phyloP scores from a whole-genome alignment of 208 protist genomes.

The Wallacemonas sp. region DNA sequence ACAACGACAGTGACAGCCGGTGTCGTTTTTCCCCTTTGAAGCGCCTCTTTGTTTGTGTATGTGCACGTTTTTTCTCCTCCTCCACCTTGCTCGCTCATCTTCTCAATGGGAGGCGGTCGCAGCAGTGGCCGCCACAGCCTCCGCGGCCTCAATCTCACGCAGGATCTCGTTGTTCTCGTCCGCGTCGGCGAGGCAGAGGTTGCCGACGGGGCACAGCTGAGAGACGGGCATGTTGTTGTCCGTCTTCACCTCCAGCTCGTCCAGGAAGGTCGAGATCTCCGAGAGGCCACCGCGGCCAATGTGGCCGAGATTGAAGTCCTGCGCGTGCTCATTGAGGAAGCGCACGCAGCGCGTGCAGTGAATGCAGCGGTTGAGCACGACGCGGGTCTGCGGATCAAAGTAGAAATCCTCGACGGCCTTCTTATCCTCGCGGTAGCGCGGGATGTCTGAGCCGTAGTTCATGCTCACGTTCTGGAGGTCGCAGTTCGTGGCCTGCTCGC shows the following conservation, averaged over 20 bases:
- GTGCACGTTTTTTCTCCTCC: slow-evolving; percentile 2
- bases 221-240: slow-evolving; percentile 89
- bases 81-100: not conserved
- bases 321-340: slow-evolving; percentile 94
- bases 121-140: slow-evolving; percentile 18
- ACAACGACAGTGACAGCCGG: too few species aligned
- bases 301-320: slow-evolving; percentile 94
- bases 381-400: slow-evolving; percentile 95
- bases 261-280: slow-evolving; percentile 94
- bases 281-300: slow-evolving; percentile 94
- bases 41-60: slow-evolving; percentile 4
- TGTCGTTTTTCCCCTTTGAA: not conserved
- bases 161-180: slow-evolving; percentile 84
- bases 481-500: slow-evolving; percentile 97
- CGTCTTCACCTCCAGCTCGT: slow-evolving; percentile 91
- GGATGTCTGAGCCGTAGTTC: slow-evolving; percentile 90
- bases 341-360: slow-evolving; percentile 97
- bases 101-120: not conserved
- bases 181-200: slow-evolving; percentile 74
- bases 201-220: slow-evolving; percentile 87
- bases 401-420: slow-evolving; percentile 95
- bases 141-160: slow-evolving; percentile 49
- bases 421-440: slow-evolving; percentile 90
- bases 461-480: slow-evolving; percentile 96
- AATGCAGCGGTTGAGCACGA: slow-evolving; percentile 96